phyloP scores from a whole-genome alignment of 495 filamentous ascomycete genomes.

The Penicillium pancosmium region DNA sequence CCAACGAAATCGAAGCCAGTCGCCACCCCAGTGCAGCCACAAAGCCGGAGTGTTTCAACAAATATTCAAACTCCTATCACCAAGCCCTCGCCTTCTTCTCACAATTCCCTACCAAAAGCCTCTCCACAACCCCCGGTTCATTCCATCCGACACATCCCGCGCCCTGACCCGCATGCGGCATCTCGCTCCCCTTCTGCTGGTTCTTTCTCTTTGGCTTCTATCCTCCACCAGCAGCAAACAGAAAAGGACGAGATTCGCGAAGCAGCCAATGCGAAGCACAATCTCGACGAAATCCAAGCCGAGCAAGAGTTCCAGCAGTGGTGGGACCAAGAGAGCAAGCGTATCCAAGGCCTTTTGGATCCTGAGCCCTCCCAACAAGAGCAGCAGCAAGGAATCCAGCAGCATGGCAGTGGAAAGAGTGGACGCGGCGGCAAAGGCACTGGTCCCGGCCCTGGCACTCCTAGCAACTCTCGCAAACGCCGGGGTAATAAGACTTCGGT shows the following conservation, averaged over 20 bases:
- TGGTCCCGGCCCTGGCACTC: neutral
- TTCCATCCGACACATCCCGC: conserved; percentile 51
- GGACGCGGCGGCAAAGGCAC: conserved; percentile 30
- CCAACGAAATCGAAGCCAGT: conserved; percentile 28
- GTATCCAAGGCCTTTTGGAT: conserved; percentile 60
- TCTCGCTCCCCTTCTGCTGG: conserved; percentile 52
- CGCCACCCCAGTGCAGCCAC: conserved; percentile 32
- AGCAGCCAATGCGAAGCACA: conserved; percentile 77
- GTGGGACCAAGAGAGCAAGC: conserved; percentile 91
- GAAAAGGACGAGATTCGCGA: conserved; percentile 84
- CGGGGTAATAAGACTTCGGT: conserved; percentile 30
- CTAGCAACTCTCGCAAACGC: conserved; percentile 29
- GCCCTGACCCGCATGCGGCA: conserved; percentile 42
- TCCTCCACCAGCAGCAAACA: conserved; percentile 80
- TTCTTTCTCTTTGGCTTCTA: conserved; percentile 80
- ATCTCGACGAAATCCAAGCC: conserved; percentile 88
- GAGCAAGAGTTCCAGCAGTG: conserved; percentile 97
- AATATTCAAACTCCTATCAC: conserved; percentile 24
- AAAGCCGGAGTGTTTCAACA: conserved; percentile 32
- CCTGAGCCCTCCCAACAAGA: conserved; percentile 53
- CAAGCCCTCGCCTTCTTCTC: conserved; percentile 26
- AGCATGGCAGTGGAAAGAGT: conserved; percentile 23
- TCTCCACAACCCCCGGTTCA: conserved; percentile 43
- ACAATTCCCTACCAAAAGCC: conserved; percentile 24
- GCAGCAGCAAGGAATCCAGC: neutral